These are phyloP conservation scores for Jackrogersella multiformis DNA, from an alignment of 495 filamentous ascomycete genomes.

Conservation along the genomic window DNA sequence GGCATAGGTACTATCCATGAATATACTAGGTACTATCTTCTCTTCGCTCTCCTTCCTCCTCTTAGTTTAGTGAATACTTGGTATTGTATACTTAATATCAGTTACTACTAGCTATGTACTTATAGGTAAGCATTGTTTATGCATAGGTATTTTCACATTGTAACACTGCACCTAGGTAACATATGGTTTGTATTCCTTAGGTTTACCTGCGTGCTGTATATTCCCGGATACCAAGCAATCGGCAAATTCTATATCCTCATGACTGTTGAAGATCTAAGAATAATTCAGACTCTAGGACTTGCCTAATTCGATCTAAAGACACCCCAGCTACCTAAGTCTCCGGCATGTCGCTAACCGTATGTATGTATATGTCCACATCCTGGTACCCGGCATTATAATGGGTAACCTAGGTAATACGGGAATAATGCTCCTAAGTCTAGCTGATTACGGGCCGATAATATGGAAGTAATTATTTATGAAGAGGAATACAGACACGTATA, in stretches of 20 bases:
- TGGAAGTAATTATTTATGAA: too few relatives aligned
- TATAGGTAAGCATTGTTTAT: too few relatives aligned
- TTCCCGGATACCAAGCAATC: background rate
- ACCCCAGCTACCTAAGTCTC: slow-evolving; percentile 3
- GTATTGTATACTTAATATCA: too few relatives aligned
- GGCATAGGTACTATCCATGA: background rate
- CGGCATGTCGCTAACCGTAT: background rate
- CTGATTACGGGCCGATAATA: background rate
- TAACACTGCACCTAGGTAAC: too few relatives aligned
- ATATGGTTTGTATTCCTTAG: too few relatives aligned
- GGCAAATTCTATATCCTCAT: background rate
- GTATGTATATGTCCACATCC: slow-evolving; percentile 13
- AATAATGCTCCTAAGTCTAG: background rate
- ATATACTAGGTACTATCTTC: background rate
- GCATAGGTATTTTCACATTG: too few relatives aligned
- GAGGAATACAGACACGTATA: too few relatives aligned
- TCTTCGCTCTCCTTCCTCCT: too few relatives aligned
- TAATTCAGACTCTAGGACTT: slow-evolving; percentile 24
- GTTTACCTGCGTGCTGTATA: background rate
- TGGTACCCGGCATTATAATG: background rate
- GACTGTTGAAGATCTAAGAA: background rate
- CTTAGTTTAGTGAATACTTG: too few relatives aligned
- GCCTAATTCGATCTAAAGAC: slow-evolving; percentile 29
- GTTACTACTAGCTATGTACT: too few relatives aligned
- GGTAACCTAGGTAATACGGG: background rate